Conservation (phyloP, 179 eudicot genomes). For the Pouteria campechiana region DNA sequence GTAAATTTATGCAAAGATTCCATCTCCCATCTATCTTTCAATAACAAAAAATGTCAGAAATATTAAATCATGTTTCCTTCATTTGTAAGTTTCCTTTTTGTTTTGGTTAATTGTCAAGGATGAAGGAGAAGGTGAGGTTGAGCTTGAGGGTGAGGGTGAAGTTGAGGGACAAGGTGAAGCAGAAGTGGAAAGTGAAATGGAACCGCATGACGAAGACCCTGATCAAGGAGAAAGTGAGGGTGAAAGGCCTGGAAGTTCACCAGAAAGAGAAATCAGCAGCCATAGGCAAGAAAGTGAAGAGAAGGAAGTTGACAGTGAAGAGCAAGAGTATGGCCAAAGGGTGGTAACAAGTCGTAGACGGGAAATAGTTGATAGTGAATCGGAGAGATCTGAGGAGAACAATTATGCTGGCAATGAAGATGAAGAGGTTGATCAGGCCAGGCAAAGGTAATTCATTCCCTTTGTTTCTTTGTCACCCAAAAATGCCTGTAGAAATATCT, state of each 20-base stretch:
- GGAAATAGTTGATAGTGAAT: constrained; percentile 69
- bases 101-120: constrained; percentile 35
- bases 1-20: too few species aligned
- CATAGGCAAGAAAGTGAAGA: constrained; percentile 79
- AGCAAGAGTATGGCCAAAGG: constrained; percentile 53
- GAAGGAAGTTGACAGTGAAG: constrained; percentile 75
- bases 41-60: too few species aligned
- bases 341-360: constrained; percentile 79
- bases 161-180: constrained; percentile 79
- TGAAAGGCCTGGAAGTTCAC: constrained; percentile 84
- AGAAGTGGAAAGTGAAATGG: constrained; percentile 76
- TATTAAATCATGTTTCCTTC: too few species aligned
- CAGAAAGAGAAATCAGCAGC: constrained; percentile 65
- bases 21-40: too few species aligned
- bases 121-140: constrained; percentile 65
- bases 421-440: constrained; percentile 84
- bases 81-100: not conserved
- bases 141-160: constrained; percentile 58
- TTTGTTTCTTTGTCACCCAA: too few species aligned
- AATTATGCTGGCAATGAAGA: constrained; percentile 73
- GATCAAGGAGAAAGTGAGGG: constrained; percentile 69
- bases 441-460: constrained; percentile 74
- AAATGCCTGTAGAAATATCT: too few species aligned
- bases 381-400: constrained; percentile 81
- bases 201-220: constrained; percentile 49